Evolutionary conservation across 805 yeast species (phyloP).

Genomic region (Metschnikowia borealis): DNA sequence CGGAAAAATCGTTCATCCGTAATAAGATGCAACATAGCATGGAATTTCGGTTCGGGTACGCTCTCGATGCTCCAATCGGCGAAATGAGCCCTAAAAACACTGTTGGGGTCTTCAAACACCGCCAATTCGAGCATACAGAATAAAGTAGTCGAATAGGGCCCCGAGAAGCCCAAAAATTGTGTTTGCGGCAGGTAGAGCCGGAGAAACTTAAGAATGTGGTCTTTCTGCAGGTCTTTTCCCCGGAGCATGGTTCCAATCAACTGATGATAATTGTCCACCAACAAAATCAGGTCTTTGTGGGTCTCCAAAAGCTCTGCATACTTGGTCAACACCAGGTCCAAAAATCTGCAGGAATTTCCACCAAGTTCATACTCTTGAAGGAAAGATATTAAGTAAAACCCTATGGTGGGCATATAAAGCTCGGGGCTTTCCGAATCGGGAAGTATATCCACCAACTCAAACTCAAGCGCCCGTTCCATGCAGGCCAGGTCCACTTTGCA

Average conservation of each 20-base stretch:
- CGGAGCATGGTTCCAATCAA: background rate
- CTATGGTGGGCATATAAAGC: too few species aligned
- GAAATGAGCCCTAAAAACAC: background rate
- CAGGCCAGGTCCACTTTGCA: background rate
- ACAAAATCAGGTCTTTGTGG: too few species aligned
- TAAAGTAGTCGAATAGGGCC: background rate
- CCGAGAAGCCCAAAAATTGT: background rate
- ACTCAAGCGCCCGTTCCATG: background rate
- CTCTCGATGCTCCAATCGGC: background rate
- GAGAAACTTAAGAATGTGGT: background rate
- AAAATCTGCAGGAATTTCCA: background rate
- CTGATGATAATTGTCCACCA: background rate
- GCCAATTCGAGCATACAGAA: background rate
- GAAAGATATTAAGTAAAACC: background rate
- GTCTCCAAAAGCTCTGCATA: background rate
- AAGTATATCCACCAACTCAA: background rate
- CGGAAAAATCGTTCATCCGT: slow-evolving; percentile 6
- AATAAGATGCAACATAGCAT: slow-evolving; percentile 1
- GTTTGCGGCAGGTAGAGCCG: background rate
- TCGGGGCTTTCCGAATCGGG: too few species aligned
- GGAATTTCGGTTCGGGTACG: background rate
- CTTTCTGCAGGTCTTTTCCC: background rate
- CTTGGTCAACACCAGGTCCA: background rate
- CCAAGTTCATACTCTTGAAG: background rate
- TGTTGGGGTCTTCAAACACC: background rate